These are phyloP conservation scores for Candida albicans DNA, from an alignment of 1,139 yeast genomes.

Conservation along the genomic window DNA sequence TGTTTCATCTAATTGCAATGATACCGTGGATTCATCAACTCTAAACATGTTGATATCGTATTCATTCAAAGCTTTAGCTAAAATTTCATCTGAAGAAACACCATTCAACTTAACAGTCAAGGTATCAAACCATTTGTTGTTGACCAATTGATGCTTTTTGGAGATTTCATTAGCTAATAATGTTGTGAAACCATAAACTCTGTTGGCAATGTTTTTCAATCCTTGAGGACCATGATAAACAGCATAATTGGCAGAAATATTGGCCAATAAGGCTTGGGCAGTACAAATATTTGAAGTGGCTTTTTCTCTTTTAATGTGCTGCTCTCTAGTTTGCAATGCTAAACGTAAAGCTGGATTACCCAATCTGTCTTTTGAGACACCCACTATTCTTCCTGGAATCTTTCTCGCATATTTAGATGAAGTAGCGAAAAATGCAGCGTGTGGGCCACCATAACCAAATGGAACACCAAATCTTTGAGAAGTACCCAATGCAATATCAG, in stretches of 20 bases:
- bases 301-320: conserved; percentile 94
- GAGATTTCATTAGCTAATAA: conserved; percentile 62
- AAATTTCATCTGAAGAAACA: conserved; percentile 52
- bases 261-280: conserved; percentile 94
- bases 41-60: conserved; percentile 76
- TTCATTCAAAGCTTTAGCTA: conserved; percentile 56
- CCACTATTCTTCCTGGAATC: conserved; percentile 95
- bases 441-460: conserved; percentile 98
- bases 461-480: conserved; percentile 98
- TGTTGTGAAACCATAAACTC: conserved; percentile 76
- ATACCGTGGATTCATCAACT: conserved; percentile 60
- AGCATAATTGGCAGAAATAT: conserved; percentile 93
- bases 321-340: conserved; percentile 97
- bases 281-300: conserved; percentile 98
- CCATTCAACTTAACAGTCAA: conserved; percentile 64
- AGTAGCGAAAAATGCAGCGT: conserved; percentile 96
- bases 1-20: conserved; percentile 85
- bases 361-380: conserved; percentile 86
- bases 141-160: conserved; percentile 50
- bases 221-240: conserved; percentile 96
- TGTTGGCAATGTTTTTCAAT: conserved; percentile 71
- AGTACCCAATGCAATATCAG: conserved; percentile 90
- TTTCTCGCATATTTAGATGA: conserved; percentile 76
- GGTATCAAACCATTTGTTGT: conserved; percentile 82
- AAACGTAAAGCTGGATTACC: conserved; percentile 87